These are phyloP conservation scores for Viola odorata DNA, from an alignment of 345 rosid species.

Conservation along the genomic window DNA sequence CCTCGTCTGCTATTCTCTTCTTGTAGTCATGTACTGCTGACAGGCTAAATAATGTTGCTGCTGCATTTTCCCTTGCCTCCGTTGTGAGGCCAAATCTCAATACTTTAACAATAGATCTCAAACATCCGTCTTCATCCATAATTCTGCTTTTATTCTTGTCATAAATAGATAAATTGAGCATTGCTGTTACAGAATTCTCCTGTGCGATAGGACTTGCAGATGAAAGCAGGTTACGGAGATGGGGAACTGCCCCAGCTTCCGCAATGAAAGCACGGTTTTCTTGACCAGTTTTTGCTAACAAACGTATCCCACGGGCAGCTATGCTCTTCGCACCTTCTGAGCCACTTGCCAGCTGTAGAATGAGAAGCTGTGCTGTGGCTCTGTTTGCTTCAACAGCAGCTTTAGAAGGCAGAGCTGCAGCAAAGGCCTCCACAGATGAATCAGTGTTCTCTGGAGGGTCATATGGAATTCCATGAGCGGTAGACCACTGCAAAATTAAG, in stretches of 20 bases:
- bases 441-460: constrained; percentile 50
- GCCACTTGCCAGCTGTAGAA: constrained; percentile 57
- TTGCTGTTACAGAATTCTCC: constrained; percentile 87
- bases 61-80: constrained; percentile 89
- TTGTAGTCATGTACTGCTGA: constrained; percentile 89
- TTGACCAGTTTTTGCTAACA: constrained; percentile 81
- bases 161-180: constrained; percentile 81
- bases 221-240: constrained; percentile 50
- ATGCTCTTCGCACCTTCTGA: constrained; percentile 56
- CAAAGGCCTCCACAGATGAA: constrained; percentile 46
- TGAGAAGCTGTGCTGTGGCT: constrained; percentile 68
- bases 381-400: constrained; percentile 77
- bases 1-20: constrained; percentile 69
- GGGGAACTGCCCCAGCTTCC: constrained; percentile 86
- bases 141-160: constrained; percentile 79
- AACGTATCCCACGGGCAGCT: constrained; percentile 77
- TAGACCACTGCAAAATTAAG: constrained; percentile 79
- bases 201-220: constrained; percentile 62
- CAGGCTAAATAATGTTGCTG: constrained; percentile 87
- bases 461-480: constrained; percentile 58
- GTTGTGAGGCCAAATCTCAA: constrained; percentile 66
- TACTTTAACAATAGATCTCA: constrained; percentile 64
- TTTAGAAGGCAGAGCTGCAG: constrained; percentile 53
- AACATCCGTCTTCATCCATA: constrained; percentile 76
- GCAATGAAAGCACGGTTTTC: constrained; percentile 85